phyloP scores from a whole-genome alignment of 2,329 filamentous ascomycete genomes.

The Stemphylium beticola region DNA sequence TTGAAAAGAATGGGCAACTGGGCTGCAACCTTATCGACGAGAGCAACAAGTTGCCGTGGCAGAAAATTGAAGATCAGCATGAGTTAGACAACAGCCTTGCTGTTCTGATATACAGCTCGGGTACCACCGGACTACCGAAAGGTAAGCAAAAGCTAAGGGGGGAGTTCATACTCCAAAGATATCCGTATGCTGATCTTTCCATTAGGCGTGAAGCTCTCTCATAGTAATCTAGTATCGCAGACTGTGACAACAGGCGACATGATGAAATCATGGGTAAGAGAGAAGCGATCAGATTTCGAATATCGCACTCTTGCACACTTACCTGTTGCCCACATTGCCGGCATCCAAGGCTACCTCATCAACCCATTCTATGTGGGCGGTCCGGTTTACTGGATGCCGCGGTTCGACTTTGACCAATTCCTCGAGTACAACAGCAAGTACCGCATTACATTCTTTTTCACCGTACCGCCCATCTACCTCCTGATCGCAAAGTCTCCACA shows the following conservation, averaged over 20 bases:
- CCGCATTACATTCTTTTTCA: constrained; percentile 62
- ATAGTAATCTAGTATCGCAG: constrained; percentile 54
- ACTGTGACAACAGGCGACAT: constrained; percentile 42
- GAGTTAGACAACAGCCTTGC: constrained; percentile 56
- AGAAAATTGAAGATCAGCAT: constrained; percentile 57
- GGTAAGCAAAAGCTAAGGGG: constrained; percentile 17
- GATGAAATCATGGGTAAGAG: constrained; percentile 36
- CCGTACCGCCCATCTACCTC: constrained; percentile 67
- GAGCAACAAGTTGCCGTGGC: constrained; percentile 60
- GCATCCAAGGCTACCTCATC: constrained; percentile 56
- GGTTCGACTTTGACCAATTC: constrained; percentile 64
- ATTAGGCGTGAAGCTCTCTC: constrained; percentile 49
- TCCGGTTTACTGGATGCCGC: constrained; percentile 66
- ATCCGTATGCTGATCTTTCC: background rate
- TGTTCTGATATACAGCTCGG: constrained; percentile 55
- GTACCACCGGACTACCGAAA: constrained; percentile 57
- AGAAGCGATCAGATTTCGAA: constrained; percentile 34
- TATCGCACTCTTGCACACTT: constrained; percentile 55
- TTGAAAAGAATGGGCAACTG: constrained; percentile 34
- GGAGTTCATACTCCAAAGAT: background rate
- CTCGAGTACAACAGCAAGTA: constrained; percentile 59
- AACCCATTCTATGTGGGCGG: constrained; percentile 52
- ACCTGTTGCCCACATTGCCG: constrained; percentile 56
- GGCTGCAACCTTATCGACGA: constrained; percentile 32
- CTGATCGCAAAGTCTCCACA: constrained; percentile 63